These are phyloP conservation scores for Auricularia auricula-judae DNA, from an alignment of 768 basidiomycete genomes.

Conservation along the genomic window DNA sequence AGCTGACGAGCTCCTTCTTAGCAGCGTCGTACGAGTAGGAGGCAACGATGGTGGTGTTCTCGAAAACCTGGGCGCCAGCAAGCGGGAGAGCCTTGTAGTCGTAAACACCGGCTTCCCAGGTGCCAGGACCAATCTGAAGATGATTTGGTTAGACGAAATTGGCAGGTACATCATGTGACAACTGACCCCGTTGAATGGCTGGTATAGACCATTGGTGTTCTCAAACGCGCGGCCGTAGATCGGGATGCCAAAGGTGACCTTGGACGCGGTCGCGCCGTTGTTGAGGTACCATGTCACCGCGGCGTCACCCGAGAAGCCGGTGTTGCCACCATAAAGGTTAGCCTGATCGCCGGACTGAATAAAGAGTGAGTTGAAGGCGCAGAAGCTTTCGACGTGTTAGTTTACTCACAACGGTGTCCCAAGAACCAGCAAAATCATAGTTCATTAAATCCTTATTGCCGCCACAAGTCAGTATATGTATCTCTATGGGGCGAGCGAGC, in stretches of 20 bases:
- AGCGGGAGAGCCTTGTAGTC: conserved; percentile 63
- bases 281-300: conserved; percentile 51
- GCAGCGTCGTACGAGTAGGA: conserved; percentile 65
- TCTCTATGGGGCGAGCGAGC: background rate
- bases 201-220: conserved; percentile 53
- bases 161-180: background rate
- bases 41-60: conserved; percentile 59
- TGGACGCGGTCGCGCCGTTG: conserved; percentile 50
- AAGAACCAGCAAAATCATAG: conserved; percentile 65
- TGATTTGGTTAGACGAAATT: background rate
- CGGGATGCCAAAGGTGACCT: conserved; percentile 69
- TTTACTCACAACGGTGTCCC: too few species aligned
- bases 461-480: background rate
- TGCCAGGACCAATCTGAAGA: conserved; percentile 56
- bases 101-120: conserved; percentile 60
- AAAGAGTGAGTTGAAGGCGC: conserved; percentile 29
- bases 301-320: conserved; percentile 53
- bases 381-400: too few species aligned
- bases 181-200: conserved; percentile 55
- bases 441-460: conserved; percentile 26
- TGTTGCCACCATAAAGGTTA: conserved; percentile 57
- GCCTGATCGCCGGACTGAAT: conserved; percentile 42
- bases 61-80: conserved; percentile 36
- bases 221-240: conserved; percentile 74
- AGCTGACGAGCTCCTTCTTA: conserved; percentile 58